Evolutionary conservation across 176 grass and related monocot genomes (phyloP).

Genomic region (Hsuehochloa calcarea): DNA sequence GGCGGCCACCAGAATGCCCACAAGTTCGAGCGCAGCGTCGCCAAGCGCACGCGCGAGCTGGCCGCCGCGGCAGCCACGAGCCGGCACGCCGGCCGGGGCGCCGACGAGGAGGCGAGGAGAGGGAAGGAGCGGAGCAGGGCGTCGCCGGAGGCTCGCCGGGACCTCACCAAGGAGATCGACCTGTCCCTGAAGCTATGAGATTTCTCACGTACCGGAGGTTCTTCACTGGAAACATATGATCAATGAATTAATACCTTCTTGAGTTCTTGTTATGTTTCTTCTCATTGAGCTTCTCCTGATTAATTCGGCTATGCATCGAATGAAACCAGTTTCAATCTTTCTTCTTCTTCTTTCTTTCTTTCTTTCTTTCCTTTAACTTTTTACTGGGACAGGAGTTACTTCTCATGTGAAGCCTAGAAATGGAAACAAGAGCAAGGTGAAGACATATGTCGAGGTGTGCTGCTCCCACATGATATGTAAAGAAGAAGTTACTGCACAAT

Average conservation of each 20-base stretch:
- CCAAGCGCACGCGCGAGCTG: slow-evolving; percentile 50
- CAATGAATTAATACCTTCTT: not conserved
- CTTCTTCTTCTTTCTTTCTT: not conserved
- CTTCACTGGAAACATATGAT: slow-evolving; percentile 10
- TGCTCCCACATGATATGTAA: not conserved
- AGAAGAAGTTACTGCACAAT: not conserved
- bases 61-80: slow-evolving; percentile 38
- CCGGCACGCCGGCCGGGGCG: not conserved
- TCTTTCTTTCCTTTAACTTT: not conserved
- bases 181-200: slow-evolving; percentile 73
- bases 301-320: not conserved
- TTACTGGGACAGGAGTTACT: not conserved
- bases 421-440: not conserved
- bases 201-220: not conserved
- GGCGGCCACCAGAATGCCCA: slow-evolving; percentile 96
- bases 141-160: slow-evolving; percentile 11
- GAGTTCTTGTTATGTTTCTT: not conserved
- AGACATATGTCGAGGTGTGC: not conserved
- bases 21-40: slow-evolving; percentile 79
- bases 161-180: slow-evolving; percentile 52
- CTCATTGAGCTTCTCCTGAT: not conserved
- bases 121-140: slow-evolving; percentile 26
- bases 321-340: not conserved
- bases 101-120: slow-evolving; percentile 14
- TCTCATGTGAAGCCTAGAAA: not conserved